These are phyloP conservation scores for Debaryomyces psychrophilus DNA, from an alignment of 1,139 yeast genomes.

Conservation along the genomic window DNA sequence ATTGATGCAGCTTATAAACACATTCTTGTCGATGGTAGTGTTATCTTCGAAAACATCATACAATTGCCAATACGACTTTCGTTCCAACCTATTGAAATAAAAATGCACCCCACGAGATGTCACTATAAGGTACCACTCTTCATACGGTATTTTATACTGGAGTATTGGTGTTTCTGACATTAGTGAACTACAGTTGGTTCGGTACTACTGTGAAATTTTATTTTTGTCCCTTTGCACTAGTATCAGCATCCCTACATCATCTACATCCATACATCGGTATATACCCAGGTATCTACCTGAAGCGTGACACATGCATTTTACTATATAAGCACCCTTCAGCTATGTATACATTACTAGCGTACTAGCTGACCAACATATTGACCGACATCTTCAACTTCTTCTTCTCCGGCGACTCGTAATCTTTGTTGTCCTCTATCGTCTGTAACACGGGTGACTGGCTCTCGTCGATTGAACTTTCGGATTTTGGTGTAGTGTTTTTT, in stretches of 20 bases:
- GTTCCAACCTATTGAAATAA: slow-evolving; percentile 28
- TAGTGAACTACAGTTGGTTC: background rate
- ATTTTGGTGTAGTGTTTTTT: background rate
- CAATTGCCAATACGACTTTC: slow-evolving; percentile 39
- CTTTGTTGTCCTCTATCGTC: slow-evolving; percentile 11
- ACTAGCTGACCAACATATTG: slow-evolving; percentile 47
- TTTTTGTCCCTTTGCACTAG: background rate
- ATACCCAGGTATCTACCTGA: background rate
- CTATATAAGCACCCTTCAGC: background rate
- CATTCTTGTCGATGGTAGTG: slow-evolving; percentile 21
- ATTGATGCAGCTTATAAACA: slow-evolving; percentile 25
- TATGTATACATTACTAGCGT: slow-evolving; percentile 2
- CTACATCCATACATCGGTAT: background rate
- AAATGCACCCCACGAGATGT: slow-evolving; percentile 34
- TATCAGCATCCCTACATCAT: background rate
- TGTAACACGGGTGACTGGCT: background rate
- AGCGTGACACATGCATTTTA: slow-evolving; percentile 7
- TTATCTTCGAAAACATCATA: slow-evolving; percentile 24
- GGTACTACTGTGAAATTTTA: background rate
- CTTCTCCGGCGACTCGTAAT: slow-evolving; percentile 33
- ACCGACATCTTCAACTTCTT: slow-evolving; percentile 48
- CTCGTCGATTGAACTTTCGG: background rate
- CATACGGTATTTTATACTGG: slow-evolving; percentile 24
- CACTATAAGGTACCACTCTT: slow-evolving; percentile 35
- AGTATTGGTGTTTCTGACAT: slow-evolving; percentile 18